Conservation (phyloP, 169 alveolate species). For the Prorocentrum cordatum region DNA sequence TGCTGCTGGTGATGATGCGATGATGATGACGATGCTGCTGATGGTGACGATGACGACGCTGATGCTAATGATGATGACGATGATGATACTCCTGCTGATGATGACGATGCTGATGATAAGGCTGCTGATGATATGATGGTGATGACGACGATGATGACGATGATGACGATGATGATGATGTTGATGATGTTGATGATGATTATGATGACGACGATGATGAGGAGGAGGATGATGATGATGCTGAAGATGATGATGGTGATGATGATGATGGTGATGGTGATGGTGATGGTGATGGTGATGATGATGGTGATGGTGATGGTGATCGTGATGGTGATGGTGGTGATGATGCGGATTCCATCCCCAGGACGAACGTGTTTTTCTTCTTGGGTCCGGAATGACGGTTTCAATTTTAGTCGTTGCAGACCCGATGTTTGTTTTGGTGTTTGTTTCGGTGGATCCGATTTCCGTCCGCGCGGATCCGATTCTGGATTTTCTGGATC, state of each 20-base stretch:
- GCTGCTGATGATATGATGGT: neutral
- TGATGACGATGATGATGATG: neutral
- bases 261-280: neutral
- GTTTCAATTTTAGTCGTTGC: too few species aligned
- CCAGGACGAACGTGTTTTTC: too few species aligned
- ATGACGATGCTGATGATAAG: neutral
- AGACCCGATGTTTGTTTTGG: too few species aligned
- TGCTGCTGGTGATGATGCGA: too few species aligned
- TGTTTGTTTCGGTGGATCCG: too few species aligned
- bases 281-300: neutral
- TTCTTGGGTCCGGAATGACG: too few species aligned
- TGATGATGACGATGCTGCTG: too few species aligned
- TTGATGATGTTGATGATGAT: neutral
- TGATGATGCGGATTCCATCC: neutral
- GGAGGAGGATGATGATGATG: neutral
- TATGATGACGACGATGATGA: neutral
- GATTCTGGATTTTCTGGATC: too few species aligned
- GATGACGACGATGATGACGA: neutral
- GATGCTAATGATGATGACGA: too few species aligned
- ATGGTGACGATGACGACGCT: too few species aligned
- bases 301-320: neutral
- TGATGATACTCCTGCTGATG: too few species aligned
- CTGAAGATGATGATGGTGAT: neutral
- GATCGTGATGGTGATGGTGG: neutral
- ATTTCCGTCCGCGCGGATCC: too few species aligned